Base-by-base conservation (phyloP, 2,329 filamentous ascomycete species). In the Dactylonectria estremocensis region DNA sequence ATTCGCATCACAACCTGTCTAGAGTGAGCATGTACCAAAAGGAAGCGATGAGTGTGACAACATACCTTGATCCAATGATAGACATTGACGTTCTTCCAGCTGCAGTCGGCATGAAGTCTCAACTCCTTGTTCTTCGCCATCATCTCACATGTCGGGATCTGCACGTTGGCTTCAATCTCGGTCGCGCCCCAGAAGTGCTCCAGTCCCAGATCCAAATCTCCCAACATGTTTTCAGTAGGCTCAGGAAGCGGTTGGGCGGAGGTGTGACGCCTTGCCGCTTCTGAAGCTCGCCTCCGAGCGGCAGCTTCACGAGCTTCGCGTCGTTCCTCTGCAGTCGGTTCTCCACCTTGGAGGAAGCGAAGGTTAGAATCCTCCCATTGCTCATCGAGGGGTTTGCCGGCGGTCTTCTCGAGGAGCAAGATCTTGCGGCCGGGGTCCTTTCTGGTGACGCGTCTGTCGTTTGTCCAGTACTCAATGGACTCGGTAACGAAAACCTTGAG, bases 51-150 rank as follows among this genome's bases (percentile, higher is more conserved):
- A 48, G n/a, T 28, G 13, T 5, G 18, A 9, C 5, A 22, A 77
- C 87, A 70, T 83, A 94, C 94, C 89, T 97, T 97, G 80, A 98
- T 97, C 95, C 95, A 97, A 79, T 98, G 95, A 78, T 94, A 94
- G 61, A 98, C 95, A 76, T 96, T 94, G 59, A 97, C 95, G 70
- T 97, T 97, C 77, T 94, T 93, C 86, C 95, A 97, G 64, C 94
- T 97, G 61, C 94, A 97, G 78, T 97, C 95, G 60, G 95, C 95
- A 78, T 97, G 92, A 66, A 98, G 83, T 67, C 90, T 88, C 43
- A 88, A 63, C 9, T 80, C 80, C 78, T 87, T 88, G 76, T 95
- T 91, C 75, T 91, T 92, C 22, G 92, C 90, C 92, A 97, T 95
- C 77, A 92, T 91, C 73, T 93, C 90, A 77, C 95, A 98, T 40